phyloP scores from a whole-genome alignment of 306 rosid genomes.

The Lablab purpureus region DNA sequence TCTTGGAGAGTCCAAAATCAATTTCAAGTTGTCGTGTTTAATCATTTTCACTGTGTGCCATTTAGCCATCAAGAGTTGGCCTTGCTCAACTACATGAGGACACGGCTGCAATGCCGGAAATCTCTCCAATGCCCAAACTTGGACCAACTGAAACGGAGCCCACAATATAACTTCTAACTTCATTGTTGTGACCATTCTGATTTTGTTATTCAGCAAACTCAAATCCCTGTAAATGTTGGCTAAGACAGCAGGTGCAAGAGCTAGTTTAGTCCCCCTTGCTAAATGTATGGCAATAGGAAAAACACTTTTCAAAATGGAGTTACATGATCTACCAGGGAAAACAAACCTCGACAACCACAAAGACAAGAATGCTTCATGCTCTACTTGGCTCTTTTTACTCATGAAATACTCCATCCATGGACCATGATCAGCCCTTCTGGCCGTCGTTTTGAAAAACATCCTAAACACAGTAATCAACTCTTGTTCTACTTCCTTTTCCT shows the following conservation, averaged over 20 bases:
- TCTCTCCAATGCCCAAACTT: slow-evolving; percentile 68
- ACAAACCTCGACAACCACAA: slow-evolving; percentile 67
- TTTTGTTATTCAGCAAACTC: slow-evolving; percentile 16
- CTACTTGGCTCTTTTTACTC: slow-evolving; percentile 47
- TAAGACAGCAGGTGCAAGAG: slow-evolving; percentile 67
- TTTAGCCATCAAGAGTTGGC: slow-evolving; percentile 46
- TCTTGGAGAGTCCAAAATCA: slow-evolving; percentile 31
- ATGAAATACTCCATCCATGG: slow-evolving; percentile 59
- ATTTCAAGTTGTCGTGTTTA: not conserved
- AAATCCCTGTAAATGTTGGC: slow-evolving; percentile 58
- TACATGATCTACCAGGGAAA: slow-evolving; percentile 33
- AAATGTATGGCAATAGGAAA: slow-evolving; percentile 57
- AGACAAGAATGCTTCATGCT: slow-evolving; percentile 59
- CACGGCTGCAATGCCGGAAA: slow-evolving; percentile 43
- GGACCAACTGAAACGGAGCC: slow-evolving; percentile 61
- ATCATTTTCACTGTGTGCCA: slow-evolving; percentile 43
- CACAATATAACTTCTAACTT: not conserved
- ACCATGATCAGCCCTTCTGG: slow-evolving; percentile 31
- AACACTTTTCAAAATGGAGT: slow-evolving; percentile 15
- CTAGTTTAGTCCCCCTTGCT: slow-evolving; percentile 57
- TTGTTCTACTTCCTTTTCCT: slow-evolving; percentile 25
- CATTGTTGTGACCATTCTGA: not conserved
- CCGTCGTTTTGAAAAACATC: slow-evolving; percentile 5
- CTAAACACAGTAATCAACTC: not conserved
- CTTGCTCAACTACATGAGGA: not conserved